These are phyloP conservation scores for Hydnomerulius pinastri DNA, from an alignment of 768 basidiomycete species.

Conservation along the genomic window DNA sequence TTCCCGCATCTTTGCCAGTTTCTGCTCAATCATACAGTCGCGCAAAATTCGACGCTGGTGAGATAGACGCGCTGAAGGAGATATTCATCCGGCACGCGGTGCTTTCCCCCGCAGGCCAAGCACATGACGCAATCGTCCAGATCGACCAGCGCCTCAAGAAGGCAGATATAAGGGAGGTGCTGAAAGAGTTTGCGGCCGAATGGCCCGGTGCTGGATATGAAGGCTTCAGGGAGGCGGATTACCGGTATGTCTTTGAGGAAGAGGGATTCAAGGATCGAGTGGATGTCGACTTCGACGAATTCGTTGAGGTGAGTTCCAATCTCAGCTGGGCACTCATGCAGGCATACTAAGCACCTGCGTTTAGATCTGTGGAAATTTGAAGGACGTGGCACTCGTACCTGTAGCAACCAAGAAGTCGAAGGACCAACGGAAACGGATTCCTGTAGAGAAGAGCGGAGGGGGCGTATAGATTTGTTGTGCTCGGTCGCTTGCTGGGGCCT, in stretches of 20 bases:
- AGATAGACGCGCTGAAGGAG: constrained; percentile 43
- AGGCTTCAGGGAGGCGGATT: constrained; percentile 59
- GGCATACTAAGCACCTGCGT: background rate
- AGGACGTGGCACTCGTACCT: constrained; percentile 59
- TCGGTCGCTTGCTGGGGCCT: background rate
- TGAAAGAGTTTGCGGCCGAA: constrained; percentile 44
- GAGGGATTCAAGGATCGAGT: constrained; percentile 62
- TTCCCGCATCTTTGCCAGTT: constrained; percentile 1
- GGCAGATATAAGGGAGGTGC: constrained; percentile 40
- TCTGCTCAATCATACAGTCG: constrained; percentile 41
- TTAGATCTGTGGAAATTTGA: constrained; percentile 74
- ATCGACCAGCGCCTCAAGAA: constrained; percentile 36
- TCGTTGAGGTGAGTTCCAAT: constrained; percentile 68
- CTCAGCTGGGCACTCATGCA: background rate
- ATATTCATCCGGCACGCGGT: constrained; percentile 33
- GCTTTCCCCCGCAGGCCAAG: constrained; percentile 13
- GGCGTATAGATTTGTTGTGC: constrained; percentile 22
- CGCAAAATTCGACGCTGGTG: constrained; percentile 56
- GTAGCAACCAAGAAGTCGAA: constrained; percentile 31
- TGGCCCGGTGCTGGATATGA: constrained; percentile 52
- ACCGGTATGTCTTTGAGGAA: constrained; percentile 74
- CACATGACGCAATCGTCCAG: background rate
- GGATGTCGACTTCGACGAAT: constrained; percentile 79
- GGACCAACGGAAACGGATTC: constrained; percentile 48
- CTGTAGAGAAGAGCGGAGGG: constrained; percentile 39